Evolutionary conservation across 2,329 filamentous ascomycete genomes (phyloP), one percentile per base, ranked within the genome.

Genomic region (Diaporthe citriasiana): DNA sequence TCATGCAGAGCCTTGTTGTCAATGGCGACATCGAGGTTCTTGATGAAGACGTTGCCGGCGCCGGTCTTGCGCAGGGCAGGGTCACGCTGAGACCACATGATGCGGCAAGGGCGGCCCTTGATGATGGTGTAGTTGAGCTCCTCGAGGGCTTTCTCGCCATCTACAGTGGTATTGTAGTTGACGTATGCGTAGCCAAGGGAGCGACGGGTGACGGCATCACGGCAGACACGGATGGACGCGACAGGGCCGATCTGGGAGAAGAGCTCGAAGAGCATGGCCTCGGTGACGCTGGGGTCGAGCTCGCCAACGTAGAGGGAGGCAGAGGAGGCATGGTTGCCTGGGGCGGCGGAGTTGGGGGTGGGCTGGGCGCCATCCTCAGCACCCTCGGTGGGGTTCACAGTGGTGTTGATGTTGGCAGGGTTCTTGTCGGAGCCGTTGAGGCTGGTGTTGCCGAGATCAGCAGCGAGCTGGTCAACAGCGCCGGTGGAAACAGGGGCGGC

Each of bases 21-120:
- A 82, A 99, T 99, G 81, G 97, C 97, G 79, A 93, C 93, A 85
- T 99, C 97, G 78, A 99, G 90, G 89, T 99, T 99, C 93, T 99
- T 99, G 92, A 99, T 99, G 91, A 99, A 99, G 81, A 99, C 96
- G 83, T 99, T 99, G 85, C 97, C 97, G 88, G 98, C 95, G 79
- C 97, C 97, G 80, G 95, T 99, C 93, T 99, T 99, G 89, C 97
- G 97, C 81, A 99, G 93, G 84, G 96, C 96, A 78, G 97, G 97
- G 86, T 99, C 97, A 85, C 97, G 97, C 91, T 99, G 97, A 78
- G 97, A 99, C 97, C 97, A 99, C 97, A 99, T 99, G 88, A 99
- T 99, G 83, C 97, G 96, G 93, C 97, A 99, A 76, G 97, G 96
- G 83, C 94, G 95, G 81, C 95, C 95, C 91, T 98, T 98, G 89